phyloP scores from a whole-genome alignment of 192 early-diverging fungal genomes.

The Podochytrium sp. region DNA sequence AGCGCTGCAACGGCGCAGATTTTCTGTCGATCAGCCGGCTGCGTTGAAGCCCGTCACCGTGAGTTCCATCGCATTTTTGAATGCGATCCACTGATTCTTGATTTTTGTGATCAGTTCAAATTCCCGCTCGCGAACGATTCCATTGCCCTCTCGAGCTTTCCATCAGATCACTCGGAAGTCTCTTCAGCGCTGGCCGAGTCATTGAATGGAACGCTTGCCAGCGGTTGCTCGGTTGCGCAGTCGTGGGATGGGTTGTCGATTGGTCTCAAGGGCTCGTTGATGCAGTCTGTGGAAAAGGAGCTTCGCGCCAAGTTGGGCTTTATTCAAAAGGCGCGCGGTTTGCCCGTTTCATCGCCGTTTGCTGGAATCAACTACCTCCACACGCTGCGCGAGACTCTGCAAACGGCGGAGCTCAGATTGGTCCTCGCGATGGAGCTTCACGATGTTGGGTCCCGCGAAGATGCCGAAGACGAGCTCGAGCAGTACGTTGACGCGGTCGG shows the following conservation, averaged over 20 bases:
- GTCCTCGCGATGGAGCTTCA: constrained; percentile 25
- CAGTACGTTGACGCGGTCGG: constrained; percentile 19
- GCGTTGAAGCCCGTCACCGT: too few species aligned
- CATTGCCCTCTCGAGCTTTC: too few species aligned
- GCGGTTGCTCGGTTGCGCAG: constrained; percentile 1
- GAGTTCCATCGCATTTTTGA: too few species aligned
- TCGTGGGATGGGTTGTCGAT: constrained; percentile 19
- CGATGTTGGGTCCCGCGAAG: neutral
- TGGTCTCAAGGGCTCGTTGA: neutral
- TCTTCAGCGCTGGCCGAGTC: neutral
- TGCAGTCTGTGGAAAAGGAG: constrained; percentile 19
- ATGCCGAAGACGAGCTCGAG: constrained; percentile 18
- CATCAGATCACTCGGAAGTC: neutral
- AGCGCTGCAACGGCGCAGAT: neutral
- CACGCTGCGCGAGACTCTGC: neutral
- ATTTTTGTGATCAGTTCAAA: too few species aligned
- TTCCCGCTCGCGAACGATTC: too few species aligned
- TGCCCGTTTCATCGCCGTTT: neutral
- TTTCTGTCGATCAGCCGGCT: neutral
- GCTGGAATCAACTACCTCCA: constrained; percentile 25
- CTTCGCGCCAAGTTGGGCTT: constrained; percentile 20
- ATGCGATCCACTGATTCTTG: too few species aligned
- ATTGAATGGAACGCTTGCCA: constrained; percentile 18
- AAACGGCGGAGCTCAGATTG: constrained; percentile 21
- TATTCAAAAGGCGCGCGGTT: neutral